These are phyloP conservation scores for Lotus japonicus DNA, from an alignment of 306 rosid species.

Conservation along the genomic window DNA sequence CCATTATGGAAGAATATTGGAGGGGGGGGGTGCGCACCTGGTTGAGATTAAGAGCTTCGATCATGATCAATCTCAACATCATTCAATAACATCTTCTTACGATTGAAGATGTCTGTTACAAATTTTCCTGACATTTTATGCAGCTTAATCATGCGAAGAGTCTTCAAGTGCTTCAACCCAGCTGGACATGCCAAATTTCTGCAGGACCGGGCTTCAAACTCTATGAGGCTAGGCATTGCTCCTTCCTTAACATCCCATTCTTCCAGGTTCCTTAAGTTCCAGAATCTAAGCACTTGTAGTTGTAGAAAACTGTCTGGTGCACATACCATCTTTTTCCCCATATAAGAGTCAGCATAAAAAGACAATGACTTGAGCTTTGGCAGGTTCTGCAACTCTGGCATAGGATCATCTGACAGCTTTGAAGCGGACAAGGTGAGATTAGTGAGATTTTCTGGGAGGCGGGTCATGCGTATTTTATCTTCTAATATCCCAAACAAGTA, in stretches of 20 bases:
- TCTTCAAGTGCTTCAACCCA: slow-evolving; percentile 22
- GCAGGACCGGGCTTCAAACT: slow-evolving; percentile 31
- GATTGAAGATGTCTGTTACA: neutral
- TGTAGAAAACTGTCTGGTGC: neutral
- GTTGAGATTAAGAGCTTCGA: neutral
- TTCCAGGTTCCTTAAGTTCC: slow-evolving; percentile 20
- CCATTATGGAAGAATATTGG: neutral
- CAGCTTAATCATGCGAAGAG: slow-evolving; percentile 15
- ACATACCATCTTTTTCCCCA: slow-evolving; percentile 12
- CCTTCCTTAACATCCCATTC: slow-evolving; percentile 18
- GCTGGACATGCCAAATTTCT: neutral
- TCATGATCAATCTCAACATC: neutral
- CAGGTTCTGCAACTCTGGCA: slow-evolving; percentile 25
- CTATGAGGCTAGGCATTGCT: slow-evolving; percentile 26
- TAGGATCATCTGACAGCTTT: slow-evolving; percentile 11
- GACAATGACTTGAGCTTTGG: slow-evolving; percentile 5
- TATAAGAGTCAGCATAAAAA: slow-evolving; percentile 23
- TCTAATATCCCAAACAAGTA: slow-evolving; percentile 19
- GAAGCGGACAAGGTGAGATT: slow-evolving; percentile 40
- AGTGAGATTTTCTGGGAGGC: slow-evolving; percentile 16
- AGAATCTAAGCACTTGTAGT: slow-evolving; percentile 30
- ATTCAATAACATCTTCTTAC: neutral
- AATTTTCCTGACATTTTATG: slow-evolving; percentile 10
- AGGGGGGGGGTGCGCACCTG: neutral
- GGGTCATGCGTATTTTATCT: neutral